Evolutionary conservation across 1,284 basidiomycete species (phyloP), one percentile per base, ranked within the genome.

Genomic region (Cutaneotrichosporon sp.): DNA sequence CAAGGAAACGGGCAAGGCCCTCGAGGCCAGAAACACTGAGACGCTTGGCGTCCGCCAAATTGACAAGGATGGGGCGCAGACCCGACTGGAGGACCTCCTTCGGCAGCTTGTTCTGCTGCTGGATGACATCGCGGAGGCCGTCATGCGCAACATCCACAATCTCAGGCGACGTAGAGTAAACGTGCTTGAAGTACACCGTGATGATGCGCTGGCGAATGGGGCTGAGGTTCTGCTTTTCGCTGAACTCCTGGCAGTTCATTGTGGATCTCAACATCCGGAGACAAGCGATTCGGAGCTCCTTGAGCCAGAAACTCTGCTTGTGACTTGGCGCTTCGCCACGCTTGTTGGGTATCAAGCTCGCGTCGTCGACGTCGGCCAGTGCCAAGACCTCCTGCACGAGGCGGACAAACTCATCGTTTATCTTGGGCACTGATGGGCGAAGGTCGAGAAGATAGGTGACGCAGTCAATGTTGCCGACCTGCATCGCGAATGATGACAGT

Each of bases 391-490:
- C 96, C 63, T 94, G 90, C 34, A 98, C 77, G 10, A 98, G 81
- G 30, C 96, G 87, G 54, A 93, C 81, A 43, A 98, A 83, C 74
- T 97, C 91, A 53, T 97, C 92, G 62, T 89, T 91, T 49, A 91
- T 80, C 64, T 93, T 90, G 1, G 91, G 85, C 34, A 97, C 80
- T 1, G 89, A 87, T 12, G 92, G 90, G 38, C 86, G 83, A 34
- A 88, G 78, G 62, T 83, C 86, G 55, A 94, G 81, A 68, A 90
- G 89, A 72, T 93, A 99, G 17, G 93, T 88, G 57, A 99, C 85
- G 12, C 92, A 92, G 68, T 98, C 96, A 54, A 99, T 93, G 81
- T 97, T 92, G 30, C 93, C 96, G 53, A 98, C 97, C 73, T 99
- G 96, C 72, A 94, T 90, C 14, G 88, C 82, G 69, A 97, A 94